These are phyloP conservation scores for Cicer cuneatum DNA, from an alignment of 306 rosid genomes.

Conservation along the genomic window DNA sequence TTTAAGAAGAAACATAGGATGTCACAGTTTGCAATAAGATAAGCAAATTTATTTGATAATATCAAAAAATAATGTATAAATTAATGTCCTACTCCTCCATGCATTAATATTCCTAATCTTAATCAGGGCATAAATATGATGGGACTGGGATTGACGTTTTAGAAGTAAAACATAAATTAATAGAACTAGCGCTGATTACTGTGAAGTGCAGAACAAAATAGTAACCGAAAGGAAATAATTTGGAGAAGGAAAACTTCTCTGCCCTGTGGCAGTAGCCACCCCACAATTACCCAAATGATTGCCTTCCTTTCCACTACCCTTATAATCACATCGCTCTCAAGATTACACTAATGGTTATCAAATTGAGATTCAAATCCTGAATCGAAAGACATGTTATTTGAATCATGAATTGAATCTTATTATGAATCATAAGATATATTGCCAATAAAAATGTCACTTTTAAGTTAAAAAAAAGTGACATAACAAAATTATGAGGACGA, in stretches of 20 bases:
- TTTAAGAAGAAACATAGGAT: background rate
- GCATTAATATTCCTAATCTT: background rate
- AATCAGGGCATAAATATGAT: background rate
- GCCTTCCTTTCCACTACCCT: conserved; percentile 8
- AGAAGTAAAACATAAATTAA: background rate
- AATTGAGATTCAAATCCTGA: too few relatives aligned
- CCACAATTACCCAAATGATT: background rate
- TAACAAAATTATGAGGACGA: too few relatives aligned
- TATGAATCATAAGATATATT: too few relatives aligned
- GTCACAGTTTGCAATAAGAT: conserved; percentile 16
- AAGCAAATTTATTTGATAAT: conserved; percentile 23
- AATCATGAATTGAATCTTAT: too few relatives aligned
- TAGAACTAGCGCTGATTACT: background rate
- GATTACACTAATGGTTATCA: too few relatives aligned
- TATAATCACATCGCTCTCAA: background rate
- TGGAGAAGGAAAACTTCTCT: background rate
- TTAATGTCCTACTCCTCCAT: background rate
- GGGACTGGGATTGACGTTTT: background rate
- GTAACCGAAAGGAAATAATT: background rate
- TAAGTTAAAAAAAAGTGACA: too few relatives aligned
- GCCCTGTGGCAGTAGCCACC: background rate
- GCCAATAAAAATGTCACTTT: too few relatives aligned
- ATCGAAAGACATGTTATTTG: too few relatives aligned
- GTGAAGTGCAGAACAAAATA: background rate
- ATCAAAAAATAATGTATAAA: conserved; percentile 15